These are phyloP conservation scores for Fusarium sp. DNA, from an alignment of 2,329 filamentous ascomycete species.

Conservation along the genomic window DNA sequence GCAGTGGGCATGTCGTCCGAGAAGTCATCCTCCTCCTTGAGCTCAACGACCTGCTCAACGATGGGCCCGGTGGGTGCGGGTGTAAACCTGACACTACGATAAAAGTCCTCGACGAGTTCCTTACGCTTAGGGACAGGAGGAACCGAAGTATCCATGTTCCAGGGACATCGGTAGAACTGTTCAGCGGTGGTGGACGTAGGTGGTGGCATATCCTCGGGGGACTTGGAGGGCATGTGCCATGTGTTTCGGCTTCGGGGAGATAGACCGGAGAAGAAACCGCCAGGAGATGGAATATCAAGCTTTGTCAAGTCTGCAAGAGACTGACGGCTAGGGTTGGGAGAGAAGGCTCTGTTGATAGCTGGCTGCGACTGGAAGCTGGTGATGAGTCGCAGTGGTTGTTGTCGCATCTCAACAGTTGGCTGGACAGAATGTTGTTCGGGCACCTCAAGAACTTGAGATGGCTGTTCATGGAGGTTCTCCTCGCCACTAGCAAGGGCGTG, in stretches of 20 bases:
- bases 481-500: conserved; percentile 74
- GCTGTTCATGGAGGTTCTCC: conserved; percentile 69
- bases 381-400: conserved; percentile 62
- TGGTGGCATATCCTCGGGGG: conserved; percentile 64
- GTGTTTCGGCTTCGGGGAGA: conserved; percentile 80
- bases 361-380: conserved; percentile 51
- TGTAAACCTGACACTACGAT: conserved; percentile 51
- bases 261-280: conserved; percentile 89
- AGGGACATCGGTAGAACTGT: conserved; percentile 88
- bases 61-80: conserved; percentile 51
- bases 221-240: conserved; percentile 74
- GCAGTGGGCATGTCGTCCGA: conserved; percentile 75
- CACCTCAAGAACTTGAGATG: conserved; percentile 57
- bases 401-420: conserved; percentile 57
- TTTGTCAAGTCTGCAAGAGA: conserved; percentile 79
- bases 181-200: conserved; percentile 93
- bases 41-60: conserved; percentile 75
- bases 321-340: conserved; percentile 54
- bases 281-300: conserved; percentile 89
- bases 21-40: conserved; percentile 58
- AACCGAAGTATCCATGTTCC: conserved; percentile 62
- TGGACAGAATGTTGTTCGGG: conserved; percentile 42
- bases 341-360: conserved; percentile 33
- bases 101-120: conserved; percentile 53
- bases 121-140: conserved; percentile 51